phyloP scores from a whole-genome alignment of 352 stramenopile species.

The Phytophthora pini region DNA sequence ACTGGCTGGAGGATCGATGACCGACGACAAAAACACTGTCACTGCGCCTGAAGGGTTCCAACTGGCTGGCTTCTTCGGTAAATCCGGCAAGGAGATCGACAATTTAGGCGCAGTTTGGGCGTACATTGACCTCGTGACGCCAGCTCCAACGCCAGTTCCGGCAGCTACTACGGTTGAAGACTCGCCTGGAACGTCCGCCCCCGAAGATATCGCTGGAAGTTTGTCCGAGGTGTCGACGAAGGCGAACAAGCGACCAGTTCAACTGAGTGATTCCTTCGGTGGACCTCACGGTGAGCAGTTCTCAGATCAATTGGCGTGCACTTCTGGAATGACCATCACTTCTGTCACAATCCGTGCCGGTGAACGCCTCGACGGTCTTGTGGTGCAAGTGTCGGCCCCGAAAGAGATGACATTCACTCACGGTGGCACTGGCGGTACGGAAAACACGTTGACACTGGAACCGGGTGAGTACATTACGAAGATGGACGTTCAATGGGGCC shows the following conservation, averaged over 20 bases:
- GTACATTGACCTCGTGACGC: slow-evolving; percentile 26
- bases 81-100: slow-evolving; percentile 26
- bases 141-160: slow-evolving; percentile 21
- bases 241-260: slow-evolving; percentile 21
- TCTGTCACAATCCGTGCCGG: slow-evolving; percentile 26
- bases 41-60: slow-evolving; percentile 32
- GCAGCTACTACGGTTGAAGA: slow-evolving; percentile 13
- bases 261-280: slow-evolving; percentile 47
- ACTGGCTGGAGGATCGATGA: slow-evolving; percentile 25
- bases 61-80: slow-evolving; percentile 25
- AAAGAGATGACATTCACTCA: slow-evolving; percentile 30
- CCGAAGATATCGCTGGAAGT: slow-evolving; percentile 26
- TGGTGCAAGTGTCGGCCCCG: slow-evolving; percentile 13
- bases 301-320: slow-evolving; percentile 38
- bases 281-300: slow-evolving; percentile 50
- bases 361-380: slow-evolving; percentile 33
- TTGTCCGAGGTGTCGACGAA: slow-evolving; percentile 23
- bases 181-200: slow-evolving; percentile 19
- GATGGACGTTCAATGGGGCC: slow-evolving; percentile 18
- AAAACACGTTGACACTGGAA: slow-evolving; percentile 15
- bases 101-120: slow-evolving; percentile 28
- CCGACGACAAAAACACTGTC: slow-evolving; percentile 19
- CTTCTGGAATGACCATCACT: slow-evolving; percentile 31
- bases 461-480: slow-evolving; percentile 23
- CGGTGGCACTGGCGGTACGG: slow-evolving; percentile 22